Conservation (phyloP, 2,329 filamentous ascomycete species). For the Clonostachys solani region DNA sequence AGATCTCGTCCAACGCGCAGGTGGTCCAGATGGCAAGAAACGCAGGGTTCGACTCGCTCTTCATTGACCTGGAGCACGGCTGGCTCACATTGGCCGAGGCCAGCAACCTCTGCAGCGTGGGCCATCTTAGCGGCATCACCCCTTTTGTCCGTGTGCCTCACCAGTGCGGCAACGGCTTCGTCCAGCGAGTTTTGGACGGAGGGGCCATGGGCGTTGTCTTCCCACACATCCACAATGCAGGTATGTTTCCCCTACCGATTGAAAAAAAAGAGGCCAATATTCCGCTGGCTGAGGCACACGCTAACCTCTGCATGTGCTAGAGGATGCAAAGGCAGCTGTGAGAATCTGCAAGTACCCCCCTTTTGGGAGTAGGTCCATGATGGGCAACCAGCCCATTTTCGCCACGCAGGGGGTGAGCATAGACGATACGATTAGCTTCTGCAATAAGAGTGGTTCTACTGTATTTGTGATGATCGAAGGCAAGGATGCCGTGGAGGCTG, state of each 20-base stretch:
- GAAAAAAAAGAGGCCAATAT: too few species aligned
- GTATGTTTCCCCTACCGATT: too few species aligned
- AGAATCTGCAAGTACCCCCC: constrained; percentile 15
- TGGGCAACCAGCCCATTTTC: constrained; percentile 7
- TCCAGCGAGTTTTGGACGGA: constrained; percentile 8
- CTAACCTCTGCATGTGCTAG: not conserved
- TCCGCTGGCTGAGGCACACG: too few species aligned
- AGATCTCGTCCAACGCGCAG: constrained; percentile 14
- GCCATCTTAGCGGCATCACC: constrained; percentile 12
- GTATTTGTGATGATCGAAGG: constrained; percentile 20
- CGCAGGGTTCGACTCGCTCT: constrained; percentile 24
- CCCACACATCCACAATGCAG: constrained; percentile 6
- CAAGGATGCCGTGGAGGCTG: constrained; percentile 11
- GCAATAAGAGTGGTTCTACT: constrained; percentile 12
- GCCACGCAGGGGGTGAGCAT: constrained; percentile 2
- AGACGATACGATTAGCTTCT: not conserved
- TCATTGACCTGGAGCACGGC: constrained; percentile 29
- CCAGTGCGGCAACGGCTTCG: constrained; percentile 8
- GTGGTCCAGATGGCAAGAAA: constrained; percentile 22
- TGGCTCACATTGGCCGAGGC: constrained; percentile 17
- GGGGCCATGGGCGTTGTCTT: constrained; percentile 10
- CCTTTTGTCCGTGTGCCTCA: constrained; percentile 9
- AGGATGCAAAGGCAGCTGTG: constrained; percentile 8
- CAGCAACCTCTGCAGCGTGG: constrained; percentile 15
- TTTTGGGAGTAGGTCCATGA: constrained; percentile 13